Percentiles rank a stretch among this genome's conserved stretches.
These are phyloP conservation scores for Exserohilum rostratum DNA, from an alignment of 2,329 filamentous ascomycete species.

Conservation along the genomic window DNA sequence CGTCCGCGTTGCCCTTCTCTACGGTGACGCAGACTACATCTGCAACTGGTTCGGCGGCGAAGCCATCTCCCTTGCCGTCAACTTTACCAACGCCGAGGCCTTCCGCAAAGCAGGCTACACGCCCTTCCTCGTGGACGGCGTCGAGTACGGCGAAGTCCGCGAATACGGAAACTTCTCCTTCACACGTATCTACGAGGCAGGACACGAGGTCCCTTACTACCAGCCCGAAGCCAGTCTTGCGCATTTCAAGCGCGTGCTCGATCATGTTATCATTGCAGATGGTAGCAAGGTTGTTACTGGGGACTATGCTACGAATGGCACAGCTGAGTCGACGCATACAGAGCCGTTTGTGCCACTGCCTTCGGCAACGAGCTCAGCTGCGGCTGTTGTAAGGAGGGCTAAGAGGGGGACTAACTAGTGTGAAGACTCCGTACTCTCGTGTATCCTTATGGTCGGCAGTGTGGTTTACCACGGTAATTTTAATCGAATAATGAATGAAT, in stretches of 20 bases:
- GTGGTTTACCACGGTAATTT: not conserved
- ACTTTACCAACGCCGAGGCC: constrained; percentile 54
- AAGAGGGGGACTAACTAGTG: not conserved
- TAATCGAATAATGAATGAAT: too few relatives aligned
- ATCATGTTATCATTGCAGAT: constrained; percentile 37
- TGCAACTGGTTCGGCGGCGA: constrained; percentile 75
- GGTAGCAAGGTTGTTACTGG: constrained; percentile 35
- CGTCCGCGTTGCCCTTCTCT: constrained; percentile 62
- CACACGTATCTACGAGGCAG: constrained; percentile 58
- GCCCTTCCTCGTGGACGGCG: constrained; percentile 68
- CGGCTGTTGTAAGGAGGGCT: not conserved
- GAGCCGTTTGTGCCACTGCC: constrained; percentile 38
- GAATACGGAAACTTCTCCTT: constrained; percentile 73
- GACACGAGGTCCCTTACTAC: constrained; percentile 58
- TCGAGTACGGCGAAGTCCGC: constrained; percentile 68
- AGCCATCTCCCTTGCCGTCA: constrained; percentile 66
- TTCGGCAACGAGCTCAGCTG: constrained; percentile 24
- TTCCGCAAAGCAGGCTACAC: constrained; percentile 75
- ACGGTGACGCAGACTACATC: constrained; percentile 65
- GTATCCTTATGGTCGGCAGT: not conserved
- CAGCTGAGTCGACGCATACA: constrained; percentile 40
- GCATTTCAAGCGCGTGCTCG: constrained; percentile 37
- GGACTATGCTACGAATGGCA: constrained; percentile 40
- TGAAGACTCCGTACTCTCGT: too few relatives aligned
- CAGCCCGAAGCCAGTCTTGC: constrained; percentile 42